Evolutionary conservation across 2,329 filamentous ascomycete genomes (phyloP), one percentile per base, ranked within the genome.

Genomic region (Colletotrichum camelliae): DNA sequence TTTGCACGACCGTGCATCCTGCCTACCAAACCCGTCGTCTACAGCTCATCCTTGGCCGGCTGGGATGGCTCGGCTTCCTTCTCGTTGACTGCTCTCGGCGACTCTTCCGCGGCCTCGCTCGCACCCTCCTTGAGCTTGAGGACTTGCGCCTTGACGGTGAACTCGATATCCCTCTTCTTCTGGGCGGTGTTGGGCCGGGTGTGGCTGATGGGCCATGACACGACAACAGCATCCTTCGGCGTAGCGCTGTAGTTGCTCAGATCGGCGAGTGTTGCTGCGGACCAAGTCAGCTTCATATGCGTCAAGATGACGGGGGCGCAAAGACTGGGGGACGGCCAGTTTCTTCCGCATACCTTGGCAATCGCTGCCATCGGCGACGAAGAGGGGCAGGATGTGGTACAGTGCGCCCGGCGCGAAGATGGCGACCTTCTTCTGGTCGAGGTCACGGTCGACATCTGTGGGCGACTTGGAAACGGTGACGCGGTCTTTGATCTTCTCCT

Each of bases 351-450:
- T 77, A 85, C 85, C 82, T 70, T 85, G 81, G 67, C 86, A 87
- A 27, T 81, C 81, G 62, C 79, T 83, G 9, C 79, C 81, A 52
- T 82, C 81, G 3, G 86, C 83, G 0, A 87, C 86, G 82, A 84
- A 88, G 9, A 88, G 79, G 35, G 86, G 86, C 57, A 87, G 64
- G 16, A 86, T 82, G 57, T 85, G 84, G 73, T 88, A 87, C 15
- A 87, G 81, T 2, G 86, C 85, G 0, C 85, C 86, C 0, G 85
- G 85, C 15, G 86, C 85, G 75, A 88, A 88, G 66, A 87, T 85
- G 35, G 87, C 82, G 9, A 85, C 80, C 33, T 69, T 31, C 74
- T 85, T 80, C 24, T 80, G 77, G 29, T 80, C 78, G 9, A 70
- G 70, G 7, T 60, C 37, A 75, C 82, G 73, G 75, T 83, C 69